Conservation (phyloP, 352 stramenopile species). For the Thalassiosira oceanica region DNA sequence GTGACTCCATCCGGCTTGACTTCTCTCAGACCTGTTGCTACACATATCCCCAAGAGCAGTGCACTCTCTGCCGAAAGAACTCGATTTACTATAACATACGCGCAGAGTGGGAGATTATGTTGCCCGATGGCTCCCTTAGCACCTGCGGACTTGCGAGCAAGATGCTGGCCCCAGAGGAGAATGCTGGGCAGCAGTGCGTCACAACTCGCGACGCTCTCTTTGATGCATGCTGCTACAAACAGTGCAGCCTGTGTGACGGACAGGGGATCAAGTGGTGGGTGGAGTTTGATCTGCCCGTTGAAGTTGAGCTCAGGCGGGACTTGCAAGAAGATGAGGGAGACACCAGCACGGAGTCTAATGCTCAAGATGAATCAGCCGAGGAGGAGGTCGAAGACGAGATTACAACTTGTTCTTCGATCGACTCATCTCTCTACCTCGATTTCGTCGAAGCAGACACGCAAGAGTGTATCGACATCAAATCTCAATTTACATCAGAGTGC, state of each 20-base stretch:
- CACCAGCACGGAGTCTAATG: not conserved
- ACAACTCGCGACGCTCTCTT: conserved; percentile 43
- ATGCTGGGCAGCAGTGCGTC: conserved; percentile 30
- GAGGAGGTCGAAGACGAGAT: conserved; percentile 14
- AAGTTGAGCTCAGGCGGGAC: not conserved
- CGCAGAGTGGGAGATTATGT: conserved; percentile 40
- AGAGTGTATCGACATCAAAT: conserved; percentile 42
- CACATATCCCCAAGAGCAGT: conserved; percentile 42
- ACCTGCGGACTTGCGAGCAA: conserved; percentile 37
- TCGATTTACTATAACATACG: conserved; percentile 37
- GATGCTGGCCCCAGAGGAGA: conserved; percentile 54
- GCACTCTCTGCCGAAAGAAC: conserved; percentile 42
- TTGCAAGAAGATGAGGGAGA: conserved; percentile 13
- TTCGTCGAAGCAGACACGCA: conserved; percentile 47
- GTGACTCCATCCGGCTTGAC: conserved; percentile 42
- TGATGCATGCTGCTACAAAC: conserved; percentile 48
- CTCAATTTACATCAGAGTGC: conserved; percentile 36
- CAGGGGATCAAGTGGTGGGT: conserved; percentile 57
- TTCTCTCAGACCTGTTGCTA: conserved; percentile 43
- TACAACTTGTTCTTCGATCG: conserved; percentile 48
- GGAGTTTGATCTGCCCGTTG: conserved; percentile 40
- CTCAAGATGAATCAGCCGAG: conserved; percentile 1
- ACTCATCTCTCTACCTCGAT: conserved; percentile 48
- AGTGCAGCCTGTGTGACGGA: conserved; percentile 50
- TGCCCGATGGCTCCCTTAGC: conserved; percentile 29